phyloP scores from a whole-genome alignment of 345 rosid genomes.

The Populus pruinosa region DNA sequence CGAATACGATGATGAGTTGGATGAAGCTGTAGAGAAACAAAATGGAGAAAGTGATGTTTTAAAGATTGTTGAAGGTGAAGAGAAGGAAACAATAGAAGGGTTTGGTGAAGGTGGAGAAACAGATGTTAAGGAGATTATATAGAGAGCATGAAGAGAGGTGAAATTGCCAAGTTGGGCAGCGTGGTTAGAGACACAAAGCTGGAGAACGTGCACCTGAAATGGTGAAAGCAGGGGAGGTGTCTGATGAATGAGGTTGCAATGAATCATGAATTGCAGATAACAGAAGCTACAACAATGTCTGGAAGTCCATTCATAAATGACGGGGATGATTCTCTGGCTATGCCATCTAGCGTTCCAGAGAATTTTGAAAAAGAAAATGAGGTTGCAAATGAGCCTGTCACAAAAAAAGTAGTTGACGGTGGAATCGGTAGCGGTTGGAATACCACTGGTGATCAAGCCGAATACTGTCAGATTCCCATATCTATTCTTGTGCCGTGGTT shows the following conservation, averaged over 20 bases:
- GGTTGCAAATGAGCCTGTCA: slow-evolving; percentile 4
- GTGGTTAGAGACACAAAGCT: neutral
- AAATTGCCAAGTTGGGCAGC: slow-evolving; percentile 1
- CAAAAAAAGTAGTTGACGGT: slow-evolving; percentile 6
- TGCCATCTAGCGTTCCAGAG: neutral
- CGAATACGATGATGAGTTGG: neutral
- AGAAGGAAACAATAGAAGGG: neutral
- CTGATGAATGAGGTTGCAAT: slow-evolving; percentile 2
- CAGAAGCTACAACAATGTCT: neutral
- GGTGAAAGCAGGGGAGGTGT: neutral
- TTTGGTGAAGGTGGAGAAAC: neutral
- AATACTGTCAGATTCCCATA: neutral
- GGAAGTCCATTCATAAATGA: slow-evolving; percentile 6
- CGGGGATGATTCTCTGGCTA: neutral
- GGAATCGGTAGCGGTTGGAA: neutral
- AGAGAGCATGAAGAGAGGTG: slow-evolving; percentile 12
- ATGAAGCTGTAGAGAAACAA: neutral
- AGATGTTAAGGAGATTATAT: neutral
- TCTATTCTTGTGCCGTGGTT: neutral
- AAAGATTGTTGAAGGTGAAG: neutral
- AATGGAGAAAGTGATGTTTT: neutral
- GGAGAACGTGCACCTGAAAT: slow-evolving; percentile 4
- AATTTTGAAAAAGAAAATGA: slow-evolving; percentile 7
- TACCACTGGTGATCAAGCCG: neutral
- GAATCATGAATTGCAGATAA: slow-evolving; percentile 6